Percentiles rank a stretch among this genome's conserved stretches.
phyloP scores from a whole-genome alignment of 768 basidiomycete species.

The Lanmaoa rubissima region DNA sequence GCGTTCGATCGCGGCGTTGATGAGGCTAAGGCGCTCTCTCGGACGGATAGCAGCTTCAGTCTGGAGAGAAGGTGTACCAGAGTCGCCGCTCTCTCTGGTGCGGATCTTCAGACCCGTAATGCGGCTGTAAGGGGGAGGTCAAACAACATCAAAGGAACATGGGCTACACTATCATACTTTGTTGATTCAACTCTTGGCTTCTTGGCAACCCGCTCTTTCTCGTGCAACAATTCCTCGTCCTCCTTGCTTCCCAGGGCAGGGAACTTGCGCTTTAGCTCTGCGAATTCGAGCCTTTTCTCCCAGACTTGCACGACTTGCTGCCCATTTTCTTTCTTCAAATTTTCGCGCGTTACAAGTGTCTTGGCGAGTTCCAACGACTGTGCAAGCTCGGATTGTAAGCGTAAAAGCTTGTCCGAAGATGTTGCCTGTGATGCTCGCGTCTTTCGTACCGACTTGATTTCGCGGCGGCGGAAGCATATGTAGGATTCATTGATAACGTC shows the following conservation, averaged over 20 bases:
- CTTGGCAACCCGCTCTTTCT: slow-evolving; percentile 67
- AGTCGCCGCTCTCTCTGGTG: slow-evolving; percentile 43
- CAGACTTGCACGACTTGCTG: slow-evolving; percentile 64
- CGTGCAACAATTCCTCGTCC: slow-evolving; percentile 71
- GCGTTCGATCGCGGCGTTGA: slow-evolving; percentile 58
- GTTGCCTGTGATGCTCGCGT: slow-evolving; percentile 89
- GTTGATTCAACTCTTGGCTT: slow-evolving; percentile 43
- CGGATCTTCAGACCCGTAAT: slow-evolving; percentile 54
- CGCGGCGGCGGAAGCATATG: slow-evolving; percentile 94
- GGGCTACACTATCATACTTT: slow-evolving; percentile 3
- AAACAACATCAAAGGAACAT: neutral
- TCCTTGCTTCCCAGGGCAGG: slow-evolving; percentile 57
- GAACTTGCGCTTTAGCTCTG: slow-evolving; percentile 77
- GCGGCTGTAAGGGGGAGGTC: slow-evolving; percentile 33
- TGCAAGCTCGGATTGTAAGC: slow-evolving; percentile 73
- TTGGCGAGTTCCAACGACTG: slow-evolving; percentile 73
- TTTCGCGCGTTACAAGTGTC: slow-evolving; percentile 69
- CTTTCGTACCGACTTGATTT: slow-evolving; percentile 92
- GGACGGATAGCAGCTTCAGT: slow-evolving; percentile 57
- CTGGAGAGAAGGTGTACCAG: slow-evolving; percentile 37
- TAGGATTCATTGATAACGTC: slow-evolving; percentile 91
- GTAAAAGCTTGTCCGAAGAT: slow-evolving; percentile 83
- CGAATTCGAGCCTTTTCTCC: slow-evolving; percentile 73
- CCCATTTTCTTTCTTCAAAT: slow-evolving; percentile 64
- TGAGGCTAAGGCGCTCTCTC: slow-evolving; percentile 59